These are phyloP conservation scores for Hydrangea macrophylla DNA, from an alignment of 148 eudicot species.

Conservation along the genomic window DNA sequence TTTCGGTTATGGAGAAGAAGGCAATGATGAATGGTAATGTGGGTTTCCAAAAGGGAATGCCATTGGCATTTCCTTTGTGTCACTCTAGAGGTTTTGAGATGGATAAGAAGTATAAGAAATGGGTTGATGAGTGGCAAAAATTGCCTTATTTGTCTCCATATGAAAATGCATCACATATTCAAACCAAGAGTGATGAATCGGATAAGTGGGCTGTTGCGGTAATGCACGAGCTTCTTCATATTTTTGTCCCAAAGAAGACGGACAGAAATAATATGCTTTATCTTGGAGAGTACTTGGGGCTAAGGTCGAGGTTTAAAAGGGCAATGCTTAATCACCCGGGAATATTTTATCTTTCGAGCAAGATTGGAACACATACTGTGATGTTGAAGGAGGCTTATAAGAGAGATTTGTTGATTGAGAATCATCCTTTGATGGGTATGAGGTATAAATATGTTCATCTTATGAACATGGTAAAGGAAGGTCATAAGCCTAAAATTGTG, in stretches of 20 bases:
- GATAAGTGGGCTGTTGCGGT: constrained; percentile 79
- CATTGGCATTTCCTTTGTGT: constrained; percentile 28
- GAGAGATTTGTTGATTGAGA: constrained; percentile 65
- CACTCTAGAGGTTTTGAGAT: constrained; percentile 42
- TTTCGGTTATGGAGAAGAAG: constrained; percentile 34
- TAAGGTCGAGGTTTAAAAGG: constrained; percentile 66
- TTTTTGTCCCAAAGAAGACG: constrained; percentile 71
- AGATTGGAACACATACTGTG: constrained; percentile 64
- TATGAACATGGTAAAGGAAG: constrained; percentile 56
- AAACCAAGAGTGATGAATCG: constrained; percentile 51
- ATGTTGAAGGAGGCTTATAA: constrained; percentile 80
- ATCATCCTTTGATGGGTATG: constrained; percentile 61
- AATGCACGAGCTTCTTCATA: constrained; percentile 65
- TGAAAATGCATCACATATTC: constrained; percentile 54
- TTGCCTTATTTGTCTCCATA: constrained; percentile 85
- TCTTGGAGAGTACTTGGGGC: constrained; percentile 72
- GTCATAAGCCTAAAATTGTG: constrained; percentile 34
- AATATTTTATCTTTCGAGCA: constrained; percentile 79
- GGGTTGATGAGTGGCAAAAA: constrained; percentile 77
- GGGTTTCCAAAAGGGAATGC: constrained; percentile 23
- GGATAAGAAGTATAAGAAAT: constrained; percentile 46
- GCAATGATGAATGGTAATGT: constrained; percentile 19
- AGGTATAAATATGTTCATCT: constrained; percentile 72
- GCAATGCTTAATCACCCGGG: constrained; percentile 86
- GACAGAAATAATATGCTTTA: constrained; percentile 61